Conservation (phyloP, 78 protist species). For the Planoprotostelium fungivorum region DNA sequence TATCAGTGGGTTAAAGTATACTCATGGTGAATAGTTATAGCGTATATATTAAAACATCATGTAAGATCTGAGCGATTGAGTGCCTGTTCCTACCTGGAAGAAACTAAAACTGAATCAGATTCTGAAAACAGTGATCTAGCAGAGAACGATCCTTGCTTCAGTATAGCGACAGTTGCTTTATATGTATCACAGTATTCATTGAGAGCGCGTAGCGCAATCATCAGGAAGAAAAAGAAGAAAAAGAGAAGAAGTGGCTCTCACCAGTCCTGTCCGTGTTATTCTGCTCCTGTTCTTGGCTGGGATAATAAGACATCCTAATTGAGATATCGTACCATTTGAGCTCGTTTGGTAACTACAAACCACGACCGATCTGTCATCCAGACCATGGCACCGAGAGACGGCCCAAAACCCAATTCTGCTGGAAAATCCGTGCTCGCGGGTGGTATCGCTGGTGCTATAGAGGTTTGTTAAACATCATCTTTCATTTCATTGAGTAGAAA, state of each 20-base stretch:
- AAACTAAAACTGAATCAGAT: too few species aligned
- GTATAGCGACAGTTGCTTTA: constrained; percentile 1
- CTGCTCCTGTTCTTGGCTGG: neutral
- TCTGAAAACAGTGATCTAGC: too few species aligned
- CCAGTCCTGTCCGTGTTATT: neutral
- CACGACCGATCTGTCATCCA: too few species aligned
- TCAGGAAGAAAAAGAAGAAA: neutral
- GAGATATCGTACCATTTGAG: too few species aligned
- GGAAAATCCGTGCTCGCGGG: constrained; percentile 5
- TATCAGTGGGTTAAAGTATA: neutral
- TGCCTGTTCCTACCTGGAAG: too few species aligned
- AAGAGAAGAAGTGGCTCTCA: neutral
- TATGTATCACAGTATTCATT: neutral
- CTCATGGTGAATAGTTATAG: neutral
- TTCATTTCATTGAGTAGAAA: too few species aligned
- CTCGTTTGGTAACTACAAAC: too few species aligned
- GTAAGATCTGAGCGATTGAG: neutral
- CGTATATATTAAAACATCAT: neutral
- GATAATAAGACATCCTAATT: too few species aligned
- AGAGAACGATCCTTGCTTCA: neutral
- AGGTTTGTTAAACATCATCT: too few species aligned
- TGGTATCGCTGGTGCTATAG: constrained; percentile 19
- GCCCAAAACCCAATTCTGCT: neutral
- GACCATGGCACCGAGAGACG: neutral
- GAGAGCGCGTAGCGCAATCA: neutral